Conservation (phyloP, 305 asterid genomes). For the Solanum hybrid region DNA sequence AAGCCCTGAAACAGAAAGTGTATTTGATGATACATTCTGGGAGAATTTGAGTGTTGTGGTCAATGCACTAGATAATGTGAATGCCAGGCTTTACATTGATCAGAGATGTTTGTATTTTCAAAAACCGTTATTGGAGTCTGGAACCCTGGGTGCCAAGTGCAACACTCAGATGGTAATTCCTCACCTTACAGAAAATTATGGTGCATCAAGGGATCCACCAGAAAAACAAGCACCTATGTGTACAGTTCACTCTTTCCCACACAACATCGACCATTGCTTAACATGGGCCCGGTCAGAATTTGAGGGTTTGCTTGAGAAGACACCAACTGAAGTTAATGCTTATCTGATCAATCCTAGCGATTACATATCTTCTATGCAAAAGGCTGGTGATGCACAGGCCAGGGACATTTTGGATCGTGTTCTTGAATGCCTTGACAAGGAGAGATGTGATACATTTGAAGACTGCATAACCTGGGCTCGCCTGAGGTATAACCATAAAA, state of each 20-base stretch:
- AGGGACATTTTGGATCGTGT: constrained; percentile 31
- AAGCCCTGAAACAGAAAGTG: constrained; percentile 30
- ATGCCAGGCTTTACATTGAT: constrained; percentile 36
- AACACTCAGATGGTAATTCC: constrained; percentile 39
- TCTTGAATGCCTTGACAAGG: constrained; percentile 28
- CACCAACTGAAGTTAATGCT: constrained; percentile 33
- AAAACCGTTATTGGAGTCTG: constrained; percentile 33
- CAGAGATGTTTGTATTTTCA: constrained; percentile 36
- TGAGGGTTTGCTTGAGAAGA: constrained; percentile 34
- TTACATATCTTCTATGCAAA: constrained; percentile 26
- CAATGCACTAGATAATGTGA: constrained; percentile 35
- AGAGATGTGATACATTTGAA: constrained; percentile 27
- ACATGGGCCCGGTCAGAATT: constrained; percentile 39
- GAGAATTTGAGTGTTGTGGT: constrained; percentile 28
- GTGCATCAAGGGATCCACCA: constrained; percentile 40
- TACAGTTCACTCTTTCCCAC: constrained; percentile 38
- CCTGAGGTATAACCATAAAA: constrained; percentile 13
- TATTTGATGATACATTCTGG: constrained; percentile 32
- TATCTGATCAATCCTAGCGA: constrained; percentile 24
- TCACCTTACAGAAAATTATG: constrained; percentile 33
- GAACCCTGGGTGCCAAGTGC: constrained; percentile 38
- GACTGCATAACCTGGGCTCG: constrained; percentile 39
- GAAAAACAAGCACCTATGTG: constrained; percentile 39
- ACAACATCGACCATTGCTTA: constrained; percentile 35
- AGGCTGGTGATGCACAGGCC: constrained; percentile 35